Percentiles rank a stretch among this genome's conserved stretches.
phyloP scores from a whole-genome alignment of 228 moss, liverwort and hornwort species.

The Sphagnum magellanicum region DNA sequence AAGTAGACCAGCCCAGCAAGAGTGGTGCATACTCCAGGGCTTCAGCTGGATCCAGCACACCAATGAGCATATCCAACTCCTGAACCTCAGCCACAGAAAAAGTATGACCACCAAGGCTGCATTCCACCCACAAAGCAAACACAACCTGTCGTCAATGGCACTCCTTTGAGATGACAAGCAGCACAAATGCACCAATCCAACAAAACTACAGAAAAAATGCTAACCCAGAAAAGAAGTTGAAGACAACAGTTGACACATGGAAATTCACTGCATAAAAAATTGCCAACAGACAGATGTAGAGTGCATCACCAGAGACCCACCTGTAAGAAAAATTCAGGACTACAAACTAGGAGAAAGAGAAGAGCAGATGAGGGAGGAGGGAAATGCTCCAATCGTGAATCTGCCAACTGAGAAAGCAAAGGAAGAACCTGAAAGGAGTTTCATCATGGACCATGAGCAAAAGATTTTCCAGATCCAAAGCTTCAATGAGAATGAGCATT shows the following conservation, averaged over 20 bases:
- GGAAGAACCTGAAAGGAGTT: conserved; percentile 69
- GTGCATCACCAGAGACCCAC: background rate
- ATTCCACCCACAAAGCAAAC: conserved; percentile 3
- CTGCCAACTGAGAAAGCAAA: too few relatives aligned
- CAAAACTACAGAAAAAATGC: too few relatives aligned
- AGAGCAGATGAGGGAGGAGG: too few relatives aligned
- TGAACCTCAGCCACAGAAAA: conserved; percentile 76
- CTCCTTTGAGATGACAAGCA: too few relatives aligned
- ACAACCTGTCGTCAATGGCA: too few relatives aligned
- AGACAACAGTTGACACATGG: background rate
- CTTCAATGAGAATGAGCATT: conserved; percentile 80
- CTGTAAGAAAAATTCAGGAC: background rate
- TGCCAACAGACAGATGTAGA: background rate
- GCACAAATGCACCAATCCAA: too few relatives aligned
- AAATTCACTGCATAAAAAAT: too few relatives aligned
- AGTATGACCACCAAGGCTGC: conserved; percentile 75
- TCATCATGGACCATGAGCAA: conserved; percentile 85
- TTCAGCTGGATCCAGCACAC: conserved; percentile 44
- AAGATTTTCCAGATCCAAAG: conserved; percentile 84
- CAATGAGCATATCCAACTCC: conserved; percentile 65
- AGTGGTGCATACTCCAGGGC: conserved; percentile 72
- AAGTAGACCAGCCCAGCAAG: conserved; percentile 89
- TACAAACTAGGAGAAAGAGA: background rate
- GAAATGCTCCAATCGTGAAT: too few relatives aligned
- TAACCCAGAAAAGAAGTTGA: background rate